Base-by-base conservation (phyloP, 331 rosid species). In the Cydonia oblonga region DNA sequence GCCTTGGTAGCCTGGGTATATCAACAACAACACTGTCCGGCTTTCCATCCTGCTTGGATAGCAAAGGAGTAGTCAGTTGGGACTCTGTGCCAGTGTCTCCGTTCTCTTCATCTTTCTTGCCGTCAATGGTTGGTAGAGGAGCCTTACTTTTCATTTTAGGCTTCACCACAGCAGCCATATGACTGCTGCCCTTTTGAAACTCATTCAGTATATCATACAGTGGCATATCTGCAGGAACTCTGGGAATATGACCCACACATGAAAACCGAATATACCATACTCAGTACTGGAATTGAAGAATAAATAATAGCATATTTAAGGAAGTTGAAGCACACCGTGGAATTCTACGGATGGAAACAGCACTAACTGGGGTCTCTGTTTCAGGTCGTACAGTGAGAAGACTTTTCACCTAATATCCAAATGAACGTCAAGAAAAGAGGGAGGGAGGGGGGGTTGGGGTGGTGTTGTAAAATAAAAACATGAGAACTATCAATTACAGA, bases 161-260 rank as follows among this genome's bases (percentile, higher is more conserved):
- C 81, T 81, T 95, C 75, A 91, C 99, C 77, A 95, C 96, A 78
- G 97, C 97, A 64, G 99, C 99, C 99, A 95, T 91, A 78, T 95
- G 99, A 80, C 99, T 95, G 75, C 96, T 88, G 9, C 99, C 99
- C 75, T 95, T 95, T 68, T 95, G 99, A 83, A 95, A 95, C 79
- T 95, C 99, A 68, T 95, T 95, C 79, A 95, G 80, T 81, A 95
- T 91, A 81, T 95, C 99, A 66, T 95, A 91, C 32, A 95, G 92
- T 70, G 99, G 97, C 97, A 95, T 91, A 84, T 95, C 96, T 46
- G 96, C 84, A 70, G 99, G 99, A 79, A 95, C 99, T 76, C 99
- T 95, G 89, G 14, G 81, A 40, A 85, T 71, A 66, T 7, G 63
- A 32, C 65, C 63, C 77, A 79, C 76, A 79, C 24, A 66, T 75